Conservation (phyloP, 129 eudicot species). For the Chrysanthemum seticuspe region DNA sequence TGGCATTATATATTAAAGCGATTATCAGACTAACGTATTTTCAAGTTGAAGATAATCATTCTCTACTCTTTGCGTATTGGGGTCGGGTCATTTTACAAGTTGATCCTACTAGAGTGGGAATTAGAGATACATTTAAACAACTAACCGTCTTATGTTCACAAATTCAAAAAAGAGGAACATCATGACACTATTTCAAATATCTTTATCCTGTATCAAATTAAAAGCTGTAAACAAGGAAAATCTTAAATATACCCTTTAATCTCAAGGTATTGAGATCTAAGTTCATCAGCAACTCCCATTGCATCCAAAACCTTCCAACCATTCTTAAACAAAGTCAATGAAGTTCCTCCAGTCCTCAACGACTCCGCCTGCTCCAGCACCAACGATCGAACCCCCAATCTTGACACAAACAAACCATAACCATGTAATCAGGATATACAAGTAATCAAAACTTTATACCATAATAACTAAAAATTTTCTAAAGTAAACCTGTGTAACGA, state of each 20-base stretch:
- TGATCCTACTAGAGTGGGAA: too few species aligned
- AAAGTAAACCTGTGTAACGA: conserved; percentile 67
- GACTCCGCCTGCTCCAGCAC: conserved; percentile 89
- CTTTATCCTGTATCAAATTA: background rate
- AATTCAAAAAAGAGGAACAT: too few species aligned
- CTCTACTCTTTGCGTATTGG: too few species aligned
- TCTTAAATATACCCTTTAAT: conserved; percentile 66
- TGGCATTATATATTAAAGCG: too few species aligned
- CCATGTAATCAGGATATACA: background rate
- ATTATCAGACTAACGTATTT: too few species aligned
- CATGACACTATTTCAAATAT: too few species aligned
- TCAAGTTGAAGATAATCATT: too few species aligned
- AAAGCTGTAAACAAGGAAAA: background rate
- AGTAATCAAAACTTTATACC: background rate
- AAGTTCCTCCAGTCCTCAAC: conserved; percentile 77
- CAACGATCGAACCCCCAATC: conserved; percentile 67
- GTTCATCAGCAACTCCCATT: conserved; percentile 75
- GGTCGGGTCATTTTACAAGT: too few species aligned
- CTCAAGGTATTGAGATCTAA: conserved; percentile 76
- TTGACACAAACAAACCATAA: conserved; percentile 27
- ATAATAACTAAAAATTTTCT: background rate
- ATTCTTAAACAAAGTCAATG: conserved; percentile 85
- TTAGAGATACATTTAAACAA: too few species aligned
- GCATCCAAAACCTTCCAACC: conserved; percentile 93
- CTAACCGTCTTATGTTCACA: too few species aligned